Evolutionary conservation across 1,284 basidiomycete species (phyloP).

Genomic region (Bondarzewia mesenterica): DNA sequence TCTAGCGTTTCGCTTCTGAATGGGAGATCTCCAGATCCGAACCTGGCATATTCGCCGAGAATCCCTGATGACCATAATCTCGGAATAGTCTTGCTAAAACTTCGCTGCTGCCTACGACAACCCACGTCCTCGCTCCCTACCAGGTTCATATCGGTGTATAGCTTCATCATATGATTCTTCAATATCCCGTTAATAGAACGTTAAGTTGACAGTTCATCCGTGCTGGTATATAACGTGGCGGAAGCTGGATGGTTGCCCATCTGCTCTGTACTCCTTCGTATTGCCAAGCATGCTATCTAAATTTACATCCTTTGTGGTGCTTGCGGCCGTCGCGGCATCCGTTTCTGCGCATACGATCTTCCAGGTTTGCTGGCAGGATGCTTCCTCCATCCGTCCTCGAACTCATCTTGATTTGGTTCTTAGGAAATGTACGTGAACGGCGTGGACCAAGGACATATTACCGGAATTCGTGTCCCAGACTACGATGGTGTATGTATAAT

Average conservation of each 20-base stretch:
- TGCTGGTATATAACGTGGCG: neutral
- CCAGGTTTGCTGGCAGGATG: slow-evolving; percentile 24
- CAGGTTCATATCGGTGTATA: neutral
- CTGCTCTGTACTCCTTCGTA: neutral
- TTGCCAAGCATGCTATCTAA: slow-evolving; percentile 1
- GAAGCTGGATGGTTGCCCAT: neutral
- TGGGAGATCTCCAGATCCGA: neutral
- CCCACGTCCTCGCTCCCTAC: neutral
- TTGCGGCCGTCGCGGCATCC: slow-evolving; percentile 20
- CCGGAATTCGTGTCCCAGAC: slow-evolving; percentile 37
- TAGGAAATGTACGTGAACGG: slow-evolving; percentile 40
- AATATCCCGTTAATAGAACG: no score
- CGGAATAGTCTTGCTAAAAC: slow-evolving; percentile 16
- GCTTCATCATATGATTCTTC: neutral
- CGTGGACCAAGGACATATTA: slow-evolving; percentile 37
- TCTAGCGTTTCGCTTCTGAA: neutral
- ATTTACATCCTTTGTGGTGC: slow-evolving; percentile 18
- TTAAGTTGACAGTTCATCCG: neutral
- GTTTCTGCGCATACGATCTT: slow-evolving; percentile 40
- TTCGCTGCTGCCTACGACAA: slow-evolving; percentile 4
- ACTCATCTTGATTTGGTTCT: neutral
- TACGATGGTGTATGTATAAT: slow-evolving; percentile 37
- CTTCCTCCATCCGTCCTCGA: neutral
- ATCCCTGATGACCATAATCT: slow-evolving; percentile 5
- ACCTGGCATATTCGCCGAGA: no score